A percentile compares a stretch with the other conserved stretches of the same genome.
Conservation (phyloP, 192 early-diverging fungal species). For the Irineochytrium annulatum region DNA sequence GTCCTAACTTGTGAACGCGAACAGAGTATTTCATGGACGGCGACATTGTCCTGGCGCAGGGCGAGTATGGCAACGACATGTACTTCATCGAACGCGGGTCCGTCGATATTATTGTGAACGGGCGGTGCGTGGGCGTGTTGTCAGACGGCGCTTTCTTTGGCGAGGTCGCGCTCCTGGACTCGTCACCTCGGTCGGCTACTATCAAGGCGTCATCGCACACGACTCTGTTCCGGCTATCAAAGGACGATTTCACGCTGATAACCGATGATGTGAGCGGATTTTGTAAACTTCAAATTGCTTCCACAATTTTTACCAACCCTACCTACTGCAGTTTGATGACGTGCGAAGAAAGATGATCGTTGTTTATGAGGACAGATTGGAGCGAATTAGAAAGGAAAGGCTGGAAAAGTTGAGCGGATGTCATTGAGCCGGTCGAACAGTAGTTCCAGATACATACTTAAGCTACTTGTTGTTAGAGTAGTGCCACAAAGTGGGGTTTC, state of each 20-base stretch:
- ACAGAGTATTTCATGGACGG: constrained; percentile 41
- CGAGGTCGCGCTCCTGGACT: constrained; percentile 42
- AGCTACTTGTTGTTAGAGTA: too few species aligned
- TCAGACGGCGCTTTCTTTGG: constrained; percentile 42
- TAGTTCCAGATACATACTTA: too few species aligned
- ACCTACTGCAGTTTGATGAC: constrained; percentile 2
- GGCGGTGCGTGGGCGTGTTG: constrained; percentile 29
- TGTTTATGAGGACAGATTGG: constrained; percentile 4
- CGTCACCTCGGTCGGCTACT: constrained; percentile 41
- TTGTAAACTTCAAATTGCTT: not conserved
- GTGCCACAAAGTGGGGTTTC: too few species aligned
- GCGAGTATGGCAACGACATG: constrained; percentile 47
- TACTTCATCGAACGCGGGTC: constrained; percentile 46
- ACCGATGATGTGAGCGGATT: constrained; percentile 21
- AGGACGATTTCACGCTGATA: constrained; percentile 31
- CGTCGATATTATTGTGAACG: constrained; percentile 42
- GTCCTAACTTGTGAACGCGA: too few species aligned
- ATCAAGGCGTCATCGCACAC: constrained; percentile 29
- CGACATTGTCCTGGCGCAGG: constrained; percentile 38
- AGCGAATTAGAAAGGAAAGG: not conserved
- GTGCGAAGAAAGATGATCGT: not conserved
- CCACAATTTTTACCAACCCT: not conserved
- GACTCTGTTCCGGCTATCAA: constrained; percentile 32
- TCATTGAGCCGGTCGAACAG: too few species aligned
- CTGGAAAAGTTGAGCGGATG: constrained; percentile 3